Base-by-base conservation (phyloP, 805 yeast species). In the Dipodascopsis uninucleata region DNA sequence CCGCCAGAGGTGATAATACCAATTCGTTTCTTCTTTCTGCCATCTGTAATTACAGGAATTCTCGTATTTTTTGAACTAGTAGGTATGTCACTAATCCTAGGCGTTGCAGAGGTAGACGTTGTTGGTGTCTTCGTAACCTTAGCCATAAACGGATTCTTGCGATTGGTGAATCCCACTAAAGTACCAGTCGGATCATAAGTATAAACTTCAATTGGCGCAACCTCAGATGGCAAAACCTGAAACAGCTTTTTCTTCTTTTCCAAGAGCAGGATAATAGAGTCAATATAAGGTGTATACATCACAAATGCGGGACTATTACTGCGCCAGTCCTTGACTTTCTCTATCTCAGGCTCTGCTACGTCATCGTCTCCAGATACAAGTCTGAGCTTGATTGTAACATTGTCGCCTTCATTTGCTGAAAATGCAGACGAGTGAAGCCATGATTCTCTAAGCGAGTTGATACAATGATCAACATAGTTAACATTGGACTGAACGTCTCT, bases 1-100 rank as follows among this genome's bases (percentile, higher is more conserved):
- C 99, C 98, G 58, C 98, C 98, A 1, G 96, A 86, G 4, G 97
- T 93, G 90, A 93, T 88, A 39, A 93, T 93, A 3, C 95, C 98
- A 53, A 93, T 85, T 56, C 79, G 78, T 66, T 79, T 69, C 58
- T 67, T 64, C 49, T 49, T 61, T 10, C 17, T 40, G 16, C 42
- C 36, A 9, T 43, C 38, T 31, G 23, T 28, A 22, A 50, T 18
- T 3, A 29, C 39, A 14, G 43, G 33, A 28, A 33, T 26, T 23
- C 38, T 23, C 20, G 44, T 16, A 8, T 4, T 21, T 12, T 21
- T 17, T 12, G 23, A 5, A 18, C 28, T 38, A 8, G 39, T 31
- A 7, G 34, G 32, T 3, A 28, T 34, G 12, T n/a, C n/a, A n/a
- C 36, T 18, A 12, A 29, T n/a, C 14, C 33, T 17, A 17, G 24